A percentile compares a stretch with the other conserved stretches of the same genome.
Evolutionary conservation across 2,329 filamentous ascomycete genomes (phyloP).

Genomic region (Tolypocladium ophioglossoides): DNA sequence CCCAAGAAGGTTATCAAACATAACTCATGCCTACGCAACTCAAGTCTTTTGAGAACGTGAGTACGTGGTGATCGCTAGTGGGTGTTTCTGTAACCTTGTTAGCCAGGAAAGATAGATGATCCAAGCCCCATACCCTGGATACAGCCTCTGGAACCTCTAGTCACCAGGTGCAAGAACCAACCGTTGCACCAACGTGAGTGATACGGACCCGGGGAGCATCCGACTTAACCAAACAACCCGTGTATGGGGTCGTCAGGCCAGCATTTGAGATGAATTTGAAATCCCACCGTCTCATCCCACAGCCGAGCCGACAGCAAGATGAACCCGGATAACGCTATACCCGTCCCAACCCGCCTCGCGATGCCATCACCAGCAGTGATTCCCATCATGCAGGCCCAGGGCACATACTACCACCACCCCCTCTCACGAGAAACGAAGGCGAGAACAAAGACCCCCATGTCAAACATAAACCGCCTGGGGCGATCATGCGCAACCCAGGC

Average conservation of each 20-base stretch:
- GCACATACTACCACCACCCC: neutral
- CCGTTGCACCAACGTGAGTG: neutral
- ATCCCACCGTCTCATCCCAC: neutral
- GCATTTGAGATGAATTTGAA: neutral
- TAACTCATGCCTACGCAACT: too few species aligned
- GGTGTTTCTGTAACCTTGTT: too few species aligned
- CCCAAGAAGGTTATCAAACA: too few species aligned
- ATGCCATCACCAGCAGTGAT: neutral
- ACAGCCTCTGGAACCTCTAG: neutral
- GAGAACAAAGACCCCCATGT: neutral
- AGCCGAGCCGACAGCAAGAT: too few species aligned
- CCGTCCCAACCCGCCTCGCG: neutral
- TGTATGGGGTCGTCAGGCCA: neutral
- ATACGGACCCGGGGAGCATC: neutral
- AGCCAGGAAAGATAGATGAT: too few species aligned
- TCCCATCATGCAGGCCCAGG: neutral
- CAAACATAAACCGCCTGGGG: neutral
- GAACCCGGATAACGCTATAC: neutral
- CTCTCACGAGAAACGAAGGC: neutral
- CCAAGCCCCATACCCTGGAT: neutral
- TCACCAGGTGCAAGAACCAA: too few species aligned
- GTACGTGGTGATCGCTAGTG: too few species aligned
- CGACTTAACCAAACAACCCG: neutral
- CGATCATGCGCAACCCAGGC: neutral
- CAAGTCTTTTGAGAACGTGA: too few species aligned